Percentiles rank a stretch among this genome's conserved stretches.
Conservation (phyloP, 257 asterid genomes). For the Prunella vulgaris region DNA sequence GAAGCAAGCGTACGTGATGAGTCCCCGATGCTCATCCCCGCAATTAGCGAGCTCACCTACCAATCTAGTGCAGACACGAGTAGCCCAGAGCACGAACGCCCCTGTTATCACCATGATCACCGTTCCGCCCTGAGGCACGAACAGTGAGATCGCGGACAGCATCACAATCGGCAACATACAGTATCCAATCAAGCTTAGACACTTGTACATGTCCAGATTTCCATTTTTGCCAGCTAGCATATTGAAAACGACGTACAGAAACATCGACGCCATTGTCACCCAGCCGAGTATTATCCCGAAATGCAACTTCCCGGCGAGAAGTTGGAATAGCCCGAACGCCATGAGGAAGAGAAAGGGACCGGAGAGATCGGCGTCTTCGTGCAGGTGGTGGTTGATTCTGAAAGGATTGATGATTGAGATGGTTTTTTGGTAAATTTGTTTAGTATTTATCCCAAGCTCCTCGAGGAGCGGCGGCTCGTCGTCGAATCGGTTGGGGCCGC, state of each 20-base stretch:
- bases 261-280: conserved; percentile 77
- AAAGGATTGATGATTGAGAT: conserved; percentile 51
- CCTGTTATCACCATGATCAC: conserved; percentile 48
- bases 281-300: conserved; percentile 81
- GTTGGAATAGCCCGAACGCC: conserved; percentile 79
- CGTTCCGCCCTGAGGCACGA: conserved; percentile 68
- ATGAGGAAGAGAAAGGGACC: conserved; percentile 77
- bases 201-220: conserved; percentile 67
- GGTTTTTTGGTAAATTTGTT: conserved; percentile 73
- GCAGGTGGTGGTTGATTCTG: conserved; percentile 56
- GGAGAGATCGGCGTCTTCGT: conserved; percentile 79
- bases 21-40: conserved; percentile 76
- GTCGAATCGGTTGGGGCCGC: conserved; percentile 43
- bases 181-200: conserved; percentile 78
- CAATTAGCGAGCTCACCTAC: conserved; percentile 72
- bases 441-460: conserved; percentile 70
- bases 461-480: conserved; percentile 75
- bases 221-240: conserved; percentile 82
- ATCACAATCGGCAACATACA: conserved; percentile 76
- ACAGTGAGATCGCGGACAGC: conserved; percentile 63
- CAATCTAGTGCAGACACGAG: conserved; percentile 70
- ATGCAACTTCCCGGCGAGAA: conserved; percentile 78
- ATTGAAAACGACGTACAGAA: conserved; percentile 69
- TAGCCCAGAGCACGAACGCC: conserved; percentile 64
- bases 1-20: conserved; percentile 73